Percentiles rank a stretch among this genome's conserved stretches.
phyloP scores from a whole-genome alignment of 2,329 filamentous ascomycete genomes.

The Curvularia sp. region DNA sequence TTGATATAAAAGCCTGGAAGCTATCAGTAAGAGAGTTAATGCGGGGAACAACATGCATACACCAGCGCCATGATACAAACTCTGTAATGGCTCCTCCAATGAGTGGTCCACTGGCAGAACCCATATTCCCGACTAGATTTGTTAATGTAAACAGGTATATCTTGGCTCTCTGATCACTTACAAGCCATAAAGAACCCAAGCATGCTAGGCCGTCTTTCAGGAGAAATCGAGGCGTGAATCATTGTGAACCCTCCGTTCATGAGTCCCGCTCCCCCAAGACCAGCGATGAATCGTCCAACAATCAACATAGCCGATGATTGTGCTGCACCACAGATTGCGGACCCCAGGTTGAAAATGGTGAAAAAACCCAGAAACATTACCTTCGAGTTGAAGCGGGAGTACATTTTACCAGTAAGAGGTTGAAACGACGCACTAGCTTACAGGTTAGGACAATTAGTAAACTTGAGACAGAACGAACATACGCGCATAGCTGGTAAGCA shows the following conservation, averaged over 20 bases:
- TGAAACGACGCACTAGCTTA: neutral
- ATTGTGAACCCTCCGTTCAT: slow-evolving; percentile 42
- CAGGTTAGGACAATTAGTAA: neutral
- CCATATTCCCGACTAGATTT: slow-evolving; percentile 29
- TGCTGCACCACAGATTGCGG: slow-evolving; percentile 26
- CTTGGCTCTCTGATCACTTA: neutral
- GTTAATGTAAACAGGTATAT: neutral
- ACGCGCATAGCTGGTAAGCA: slow-evolving; percentile 1
- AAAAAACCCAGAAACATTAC: neutral
- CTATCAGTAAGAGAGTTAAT: neutral
- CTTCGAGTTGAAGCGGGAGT: slow-evolving; percentile 18
- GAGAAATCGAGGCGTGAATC: slow-evolving; percentile 46
- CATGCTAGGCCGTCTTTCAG: slow-evolving; percentile 53
- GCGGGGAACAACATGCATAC: slow-evolving; percentile 25
- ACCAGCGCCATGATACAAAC: slow-evolving; percentile 57
- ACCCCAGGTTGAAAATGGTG: slow-evolving; percentile 24
- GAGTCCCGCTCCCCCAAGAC: slow-evolving; percentile 36
- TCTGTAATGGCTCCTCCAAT: slow-evolving; percentile 57
- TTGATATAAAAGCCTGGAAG: slow-evolving; percentile 32
- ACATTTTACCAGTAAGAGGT: slow-evolving; percentile 30
- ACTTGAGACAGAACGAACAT: neutral
- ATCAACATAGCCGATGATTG: slow-evolving; percentile 22
- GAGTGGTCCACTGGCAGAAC: slow-evolving; percentile 54
- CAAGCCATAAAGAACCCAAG: slow-evolving; percentile 48
- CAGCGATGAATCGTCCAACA: slow-evolving; percentile 23